Base-by-base conservation (phyloP, 1,139 yeast species). In the Magnusiomyces suaveolens region DNA sequence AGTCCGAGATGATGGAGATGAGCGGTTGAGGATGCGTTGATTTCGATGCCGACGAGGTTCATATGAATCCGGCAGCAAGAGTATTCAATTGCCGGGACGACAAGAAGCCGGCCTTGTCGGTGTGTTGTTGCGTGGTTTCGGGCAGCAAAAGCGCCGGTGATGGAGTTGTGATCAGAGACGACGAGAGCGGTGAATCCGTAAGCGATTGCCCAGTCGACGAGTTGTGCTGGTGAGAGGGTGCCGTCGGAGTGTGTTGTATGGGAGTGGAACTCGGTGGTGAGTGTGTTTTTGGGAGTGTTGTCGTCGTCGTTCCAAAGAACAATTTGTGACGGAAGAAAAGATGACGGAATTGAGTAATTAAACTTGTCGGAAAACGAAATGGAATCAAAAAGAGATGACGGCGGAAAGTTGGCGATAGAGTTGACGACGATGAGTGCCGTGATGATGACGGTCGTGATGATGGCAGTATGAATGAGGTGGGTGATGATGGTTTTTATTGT, bases 41-140 rank as follows among this genome's bases (percentile, higher is more conserved):
- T 4, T 8, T 14, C 20, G 18, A 38, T 38, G 12, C 66, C 66
- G n/a, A 63, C 47, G 25, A 63, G 57, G 54, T 64, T 63, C 66
- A 63, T 63, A 53, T 63, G 66, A 41, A 63, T 63, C 2, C 66
- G 54, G 50, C 66, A 63, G 50, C 66, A 63, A 2, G 65, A 60
- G 52, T 54, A 63, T 48, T 63, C 66, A 38, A 63, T 57, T 1
- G 66, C 66, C 2, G 66, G 66, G 26, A 63, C 58, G 1, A 63
- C 65, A 33, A 62, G 51, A 2, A 62, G 46, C n/a, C 57, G 56
- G 33, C 52, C 43, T 18, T 47, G 48, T 16, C 54, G 52, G 12
- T 51, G 33, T 20, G 24, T 36, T 26, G 43, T 43, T 2, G 63
- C 63, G 50, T 59, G 52, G 20, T 51, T 48, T 43, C 46, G 50